These are phyloP conservation scores for Noccaea caerulescens DNA, from an alignment of 345 rosid species.

Conservation along the genomic window DNA sequence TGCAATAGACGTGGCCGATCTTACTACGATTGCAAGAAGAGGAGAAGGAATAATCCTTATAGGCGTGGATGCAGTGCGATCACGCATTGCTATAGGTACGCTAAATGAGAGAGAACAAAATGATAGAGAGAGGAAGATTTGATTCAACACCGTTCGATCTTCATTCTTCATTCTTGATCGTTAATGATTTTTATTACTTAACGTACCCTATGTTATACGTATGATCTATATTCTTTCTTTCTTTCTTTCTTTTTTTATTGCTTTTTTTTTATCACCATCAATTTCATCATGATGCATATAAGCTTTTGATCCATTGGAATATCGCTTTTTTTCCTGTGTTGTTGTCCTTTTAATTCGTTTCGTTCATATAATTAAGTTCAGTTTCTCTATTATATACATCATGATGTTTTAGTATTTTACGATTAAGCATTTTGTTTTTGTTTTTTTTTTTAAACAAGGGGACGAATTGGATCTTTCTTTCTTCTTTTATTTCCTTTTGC, in stretches of 20 bases:
- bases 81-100: conserved; percentile 53
- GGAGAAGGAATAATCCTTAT: conserved; percentile 52
- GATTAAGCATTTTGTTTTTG: conserved; percentile 1
- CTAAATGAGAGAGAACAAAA: conserved; percentile 26
- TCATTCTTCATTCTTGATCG: conserved; percentile 34
- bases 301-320: conserved; percentile 33
- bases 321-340: conserved; percentile 21
- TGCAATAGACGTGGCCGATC: conserved; percentile 57
- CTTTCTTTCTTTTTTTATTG: background rate
- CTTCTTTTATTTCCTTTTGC: background rate
- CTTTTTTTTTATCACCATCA: background rate
- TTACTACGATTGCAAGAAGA: conserved; percentile 54
- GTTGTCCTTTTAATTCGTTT: conserved; percentile 31
- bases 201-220: conserved; percentile 38
- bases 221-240: conserved; percentile 12
- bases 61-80: conserved; percentile 59
- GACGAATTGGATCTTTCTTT: background rate
- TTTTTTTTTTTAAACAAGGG: background rate
- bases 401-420: conserved; percentile 31
- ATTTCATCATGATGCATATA: conserved; percentile 43
- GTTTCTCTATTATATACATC: conserved; percentile 35
- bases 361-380: conserved; percentile 41
- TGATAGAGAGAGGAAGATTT: conserved; percentile 35
- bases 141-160: conserved; percentile 26
- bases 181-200: conserved; percentile 14